A percentile compares a stretch with the other conserved stretches of the same genome.
Conservation (phyloP, 2,329 filamentous ascomycete species). For the Pseudogymnoascus sp. region DNA sequence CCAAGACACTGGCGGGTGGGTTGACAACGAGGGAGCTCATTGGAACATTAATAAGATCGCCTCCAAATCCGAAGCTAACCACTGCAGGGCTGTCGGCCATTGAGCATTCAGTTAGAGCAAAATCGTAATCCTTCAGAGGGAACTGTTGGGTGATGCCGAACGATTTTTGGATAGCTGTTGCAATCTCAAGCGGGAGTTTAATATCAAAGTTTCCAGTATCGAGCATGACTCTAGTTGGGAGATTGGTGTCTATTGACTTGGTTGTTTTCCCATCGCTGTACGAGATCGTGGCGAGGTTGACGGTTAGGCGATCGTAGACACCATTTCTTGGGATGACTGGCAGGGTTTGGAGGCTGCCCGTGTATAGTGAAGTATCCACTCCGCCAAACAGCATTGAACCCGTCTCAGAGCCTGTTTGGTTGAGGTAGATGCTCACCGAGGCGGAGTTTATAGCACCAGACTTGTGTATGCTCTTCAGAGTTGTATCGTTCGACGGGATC, state of each 20-base stretch:
- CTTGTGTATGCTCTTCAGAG: slow-evolving; percentile 57
- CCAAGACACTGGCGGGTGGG: not conserved
- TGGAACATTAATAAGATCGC: slow-evolving; percentile 45
- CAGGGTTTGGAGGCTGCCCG: slow-evolving; percentile 55
- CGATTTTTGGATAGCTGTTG: slow-evolving; percentile 46
- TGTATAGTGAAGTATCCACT: slow-evolving; percentile 59
- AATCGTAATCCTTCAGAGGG: slow-evolving; percentile 38
- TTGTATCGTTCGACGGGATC: slow-evolving; percentile 54
- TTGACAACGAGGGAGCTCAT: slow-evolving; percentile 52
- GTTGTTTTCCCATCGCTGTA: slow-evolving; percentile 33
- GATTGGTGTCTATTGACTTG: slow-evolving; percentile 41
- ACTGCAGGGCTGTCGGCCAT: slow-evolving; percentile 35
- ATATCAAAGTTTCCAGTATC: slow-evolving; percentile 64
- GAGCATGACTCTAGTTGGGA: slow-evolving; percentile 51
- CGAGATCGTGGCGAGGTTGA: slow-evolving; percentile 58
- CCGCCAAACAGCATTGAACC: slow-evolving; percentile 70
- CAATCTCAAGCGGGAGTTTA: slow-evolving; percentile 54
- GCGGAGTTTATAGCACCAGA: slow-evolving; percentile 57
- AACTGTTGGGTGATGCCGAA: slow-evolving; percentile 43
- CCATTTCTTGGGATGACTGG: slow-evolving; percentile 52
- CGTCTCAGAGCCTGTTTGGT: slow-evolving; percentile 57
- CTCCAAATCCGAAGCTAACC: slow-evolving; percentile 49
- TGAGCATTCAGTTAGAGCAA: slow-evolving; percentile 55
- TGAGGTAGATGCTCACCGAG: slow-evolving; percentile 68
- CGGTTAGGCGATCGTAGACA: slow-evolving; percentile 53